Conservation (phyloP, 805 yeast genomes). For the Saturnispora bothae region DNA sequence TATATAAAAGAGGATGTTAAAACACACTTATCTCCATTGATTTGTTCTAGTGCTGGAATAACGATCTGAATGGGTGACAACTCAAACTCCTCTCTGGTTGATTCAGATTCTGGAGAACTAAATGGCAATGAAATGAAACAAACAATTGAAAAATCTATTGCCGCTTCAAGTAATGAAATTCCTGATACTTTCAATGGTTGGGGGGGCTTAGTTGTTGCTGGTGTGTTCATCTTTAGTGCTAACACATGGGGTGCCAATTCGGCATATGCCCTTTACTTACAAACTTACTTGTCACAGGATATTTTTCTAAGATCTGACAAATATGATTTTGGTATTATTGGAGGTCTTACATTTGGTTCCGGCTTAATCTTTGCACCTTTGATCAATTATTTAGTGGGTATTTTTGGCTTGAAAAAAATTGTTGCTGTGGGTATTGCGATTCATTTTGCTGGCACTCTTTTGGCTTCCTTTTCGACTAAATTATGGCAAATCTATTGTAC, state of each 20-base stretch:
- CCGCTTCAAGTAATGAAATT: too few relatives aligned
- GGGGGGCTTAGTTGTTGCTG: constrained; percentile 39
- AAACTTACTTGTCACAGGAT: constrained; percentile 41
- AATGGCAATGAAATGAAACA: neutral
- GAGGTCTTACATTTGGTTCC: constrained; percentile 54
- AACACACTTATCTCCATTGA: too few relatives aligned
- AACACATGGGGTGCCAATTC: constrained; percentile 68
- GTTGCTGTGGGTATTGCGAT: constrained; percentile 37
- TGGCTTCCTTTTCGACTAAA: constrained; percentile 49
- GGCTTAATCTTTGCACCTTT: constrained; percentile 42
- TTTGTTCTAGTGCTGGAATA: too few relatives aligned
- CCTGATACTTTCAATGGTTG: constrained; percentile 68
- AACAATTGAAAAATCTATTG: neutral
- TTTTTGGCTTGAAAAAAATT: constrained; percentile 31
- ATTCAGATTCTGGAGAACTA: too few relatives aligned
- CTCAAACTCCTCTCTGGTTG: too few relatives aligned
- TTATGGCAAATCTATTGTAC: constrained; percentile 59
- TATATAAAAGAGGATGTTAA: too few relatives aligned
- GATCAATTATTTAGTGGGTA: constrained; percentile 35
- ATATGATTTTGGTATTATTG: constrained; percentile 54
- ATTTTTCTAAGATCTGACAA: constrained; percentile 44
- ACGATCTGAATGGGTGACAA: too few relatives aligned
- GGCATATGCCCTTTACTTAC: constrained; percentile 54
- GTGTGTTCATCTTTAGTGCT: constrained; percentile 40
- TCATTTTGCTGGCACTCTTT: constrained; percentile 44